These are phyloP conservation scores for Psophocarpus tetragonolobus DNA, from an alignment of 306 rosid species.

Conservation along the genomic window DNA sequence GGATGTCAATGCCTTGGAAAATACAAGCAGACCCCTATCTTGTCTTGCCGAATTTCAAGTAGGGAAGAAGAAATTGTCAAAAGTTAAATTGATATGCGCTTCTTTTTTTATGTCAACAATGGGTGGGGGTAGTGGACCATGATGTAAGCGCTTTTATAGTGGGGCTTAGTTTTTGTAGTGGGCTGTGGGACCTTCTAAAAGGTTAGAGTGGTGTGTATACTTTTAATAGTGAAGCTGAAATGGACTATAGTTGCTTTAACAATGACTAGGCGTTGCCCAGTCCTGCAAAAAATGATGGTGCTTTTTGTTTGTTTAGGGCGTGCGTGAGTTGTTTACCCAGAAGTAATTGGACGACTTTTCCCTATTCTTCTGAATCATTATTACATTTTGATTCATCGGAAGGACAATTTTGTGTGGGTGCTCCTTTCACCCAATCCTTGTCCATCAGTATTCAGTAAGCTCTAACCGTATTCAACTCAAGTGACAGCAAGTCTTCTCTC, in stretches of 20 bases:
- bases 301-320: slow-evolving; percentile 47
- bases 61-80: slow-evolving; percentile 72
- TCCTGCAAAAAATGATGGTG: slow-evolving; percentile 49
- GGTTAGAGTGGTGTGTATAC: slow-evolving; percentile 53
- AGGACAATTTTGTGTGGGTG: slow-evolving; percentile 11
- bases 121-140: slow-evolving; percentile 81
- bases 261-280: slow-evolving; percentile 41
- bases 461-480: slow-evolving; percentile 18
- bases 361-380: slow-evolving; percentile 45
- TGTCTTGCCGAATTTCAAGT: slow-evolving; percentile 63
- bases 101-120: slow-evolving; percentile 48
- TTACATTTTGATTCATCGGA: slow-evolving; percentile 46
- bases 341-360: slow-evolving; percentile 38
- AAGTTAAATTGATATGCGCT: slow-evolving; percentile 69
- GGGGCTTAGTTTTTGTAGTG: slow-evolving; percentile 78
- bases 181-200: slow-evolving; percentile 84
- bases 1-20: slow-evolving; percentile 76
- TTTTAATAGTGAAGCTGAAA: slow-evolving; percentile 38
- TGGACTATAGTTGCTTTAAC: slow-evolving; percentile 51
- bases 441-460: slow-evolving; percentile 18
- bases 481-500: neutral
- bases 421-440: neutral
- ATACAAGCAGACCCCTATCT: slow-evolving; percentile 56
- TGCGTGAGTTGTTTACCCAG: slow-evolving; percentile 30
- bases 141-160: slow-evolving; percentile 76